Evolutionary conservation across 148 eudicot genomes (phyloP).

Genomic region (Heliamphora exappendiculata): DNA sequence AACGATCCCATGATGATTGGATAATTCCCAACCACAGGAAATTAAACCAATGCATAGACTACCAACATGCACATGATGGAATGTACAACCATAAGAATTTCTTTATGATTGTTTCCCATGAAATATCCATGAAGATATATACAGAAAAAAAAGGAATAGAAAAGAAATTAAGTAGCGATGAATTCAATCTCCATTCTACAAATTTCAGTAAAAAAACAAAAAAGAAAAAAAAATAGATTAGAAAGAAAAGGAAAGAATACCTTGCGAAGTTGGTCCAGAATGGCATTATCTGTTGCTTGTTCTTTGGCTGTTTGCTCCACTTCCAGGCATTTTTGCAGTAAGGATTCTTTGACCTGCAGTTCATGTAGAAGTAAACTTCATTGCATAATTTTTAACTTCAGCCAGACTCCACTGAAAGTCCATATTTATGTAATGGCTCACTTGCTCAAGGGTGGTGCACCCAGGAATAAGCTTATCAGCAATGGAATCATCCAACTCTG

Average conservation of each 20-base stretch:
- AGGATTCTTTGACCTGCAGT: constrained; percentile 59
- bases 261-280: constrained; percentile 83
- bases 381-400: neutral
- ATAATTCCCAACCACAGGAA: no score
- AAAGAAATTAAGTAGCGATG: neutral
- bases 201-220: neutral
- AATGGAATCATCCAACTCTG: constrained; percentile 67
- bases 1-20: no score
- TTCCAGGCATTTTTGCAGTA: constrained; percentile 54
- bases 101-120: neutral
- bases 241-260: constrained; percentile 23
- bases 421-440: constrained; percentile 21
- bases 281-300: constrained; percentile 95
- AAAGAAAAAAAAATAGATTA: neutral
- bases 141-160: neutral
- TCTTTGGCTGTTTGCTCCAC: constrained; percentile 90
- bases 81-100: neutral
- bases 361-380: neutral
- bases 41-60: neutral
- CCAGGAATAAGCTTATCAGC: constrained; percentile 79
- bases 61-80: neutral
- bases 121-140: neutral
- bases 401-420: neutral
- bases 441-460: constrained; percentile 73
- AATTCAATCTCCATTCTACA: neutral